Evolutionary conservation across 371 early-diverging fungal genomes (phyloP).

Genomic region (Choanephora cucurbitarum): DNA sequence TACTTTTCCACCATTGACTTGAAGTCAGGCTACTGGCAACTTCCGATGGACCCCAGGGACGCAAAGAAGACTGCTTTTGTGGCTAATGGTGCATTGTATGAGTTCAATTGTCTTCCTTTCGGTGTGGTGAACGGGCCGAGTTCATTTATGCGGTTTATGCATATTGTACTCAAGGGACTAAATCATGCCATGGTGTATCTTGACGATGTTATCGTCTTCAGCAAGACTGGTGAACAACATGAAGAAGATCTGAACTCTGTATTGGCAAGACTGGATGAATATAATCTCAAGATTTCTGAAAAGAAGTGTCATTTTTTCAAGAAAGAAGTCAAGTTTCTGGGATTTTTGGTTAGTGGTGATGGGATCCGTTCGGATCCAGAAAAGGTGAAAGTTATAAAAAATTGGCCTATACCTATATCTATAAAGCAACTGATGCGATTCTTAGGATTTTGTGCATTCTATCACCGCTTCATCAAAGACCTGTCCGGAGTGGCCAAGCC

Average conservation of each 20-base stretch:
- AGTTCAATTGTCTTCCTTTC: conserved; percentile 51
- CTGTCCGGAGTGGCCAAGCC: conserved; percentile 21
- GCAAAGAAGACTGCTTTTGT: conserved; percentile 35
- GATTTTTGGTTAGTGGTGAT: conserved; percentile 32
- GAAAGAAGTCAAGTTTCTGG: conserved; percentile 37
- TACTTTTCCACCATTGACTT: conserved; percentile 52
- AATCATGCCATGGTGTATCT: conserved; percentile 33
- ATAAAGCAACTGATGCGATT: conserved; percentile 26
- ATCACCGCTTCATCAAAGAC: conserved; percentile 25
- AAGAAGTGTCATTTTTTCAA: conserved; percentile 52
- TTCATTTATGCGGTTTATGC: conserved; percentile 43
- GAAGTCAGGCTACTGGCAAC: conserved; percentile 39
- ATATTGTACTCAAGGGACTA: conserved; percentile 26
- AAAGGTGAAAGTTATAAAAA: conserved; percentile 27
- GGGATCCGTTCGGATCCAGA: conserved; percentile 31
- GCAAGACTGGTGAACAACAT: conserved; percentile 38
- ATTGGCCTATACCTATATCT: conserved; percentile 34
- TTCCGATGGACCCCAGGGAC: conserved; percentile 23
- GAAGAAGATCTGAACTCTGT: conserved; percentile 28
- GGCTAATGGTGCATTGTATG: conserved; percentile 30
- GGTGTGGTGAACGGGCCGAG: conserved; percentile 48
- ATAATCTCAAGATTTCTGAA: conserved; percentile 30
- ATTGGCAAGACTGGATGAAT: conserved; percentile 26
- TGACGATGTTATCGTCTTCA: conserved; percentile 59
- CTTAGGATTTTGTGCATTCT: conserved; percentile 28